These are phyloP conservation scores for Zopfochytrium polystomum DNA, from an alignment of 371 early-diverging fungal species.

Conservation along the genomic window DNA sequence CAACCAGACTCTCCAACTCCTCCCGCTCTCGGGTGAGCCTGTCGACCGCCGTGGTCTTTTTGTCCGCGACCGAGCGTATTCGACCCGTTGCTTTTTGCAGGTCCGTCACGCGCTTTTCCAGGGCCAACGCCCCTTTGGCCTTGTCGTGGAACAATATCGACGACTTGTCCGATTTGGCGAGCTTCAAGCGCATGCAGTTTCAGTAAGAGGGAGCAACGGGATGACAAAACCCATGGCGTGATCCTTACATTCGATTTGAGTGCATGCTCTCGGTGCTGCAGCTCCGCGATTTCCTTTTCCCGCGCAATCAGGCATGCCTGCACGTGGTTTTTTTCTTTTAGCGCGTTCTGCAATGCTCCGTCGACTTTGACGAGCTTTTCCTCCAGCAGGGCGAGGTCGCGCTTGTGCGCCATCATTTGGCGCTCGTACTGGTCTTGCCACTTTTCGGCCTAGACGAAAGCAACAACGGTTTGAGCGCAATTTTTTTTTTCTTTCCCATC, in stretches of 20 bases:
- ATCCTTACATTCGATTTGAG: conserved; percentile 25
- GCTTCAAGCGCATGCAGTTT: conserved; percentile 7
- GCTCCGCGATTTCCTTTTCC: conserved; percentile 34
- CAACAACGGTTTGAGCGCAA: too few species aligned
- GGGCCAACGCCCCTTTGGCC: conserved; percentile 4
- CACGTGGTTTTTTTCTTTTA: conserved; percentile 30
- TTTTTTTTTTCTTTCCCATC: too few species aligned
- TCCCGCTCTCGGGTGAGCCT: conserved; percentile 22
- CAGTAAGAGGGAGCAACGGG: background rate
- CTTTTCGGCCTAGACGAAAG: conserved; percentile 33
- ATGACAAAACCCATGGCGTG: background rate
- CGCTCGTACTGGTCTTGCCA: conserved; percentile 34
- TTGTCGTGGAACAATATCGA: conserved; percentile 26
- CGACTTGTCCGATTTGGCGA: conserved; percentile 32
- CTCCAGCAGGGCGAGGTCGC: conserved; percentile 16
- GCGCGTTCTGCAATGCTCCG: conserved; percentile 14
- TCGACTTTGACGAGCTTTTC: conserved; percentile 18
- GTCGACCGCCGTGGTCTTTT: conserved; percentile 14
- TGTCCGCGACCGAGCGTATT: conserved; percentile 15
- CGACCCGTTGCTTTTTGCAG: conserved; percentile 19
- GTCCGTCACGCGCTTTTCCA: conserved; percentile 13
- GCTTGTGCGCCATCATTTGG: conserved; percentile 9
- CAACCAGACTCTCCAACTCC: conserved; percentile 8
- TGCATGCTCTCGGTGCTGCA: conserved; percentile 11
- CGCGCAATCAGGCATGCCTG: conserved; percentile 5